Evolutionary conservation across 129 eudicot species (phyloP).

Genomic region (Pulicaria dysenterica): DNA sequence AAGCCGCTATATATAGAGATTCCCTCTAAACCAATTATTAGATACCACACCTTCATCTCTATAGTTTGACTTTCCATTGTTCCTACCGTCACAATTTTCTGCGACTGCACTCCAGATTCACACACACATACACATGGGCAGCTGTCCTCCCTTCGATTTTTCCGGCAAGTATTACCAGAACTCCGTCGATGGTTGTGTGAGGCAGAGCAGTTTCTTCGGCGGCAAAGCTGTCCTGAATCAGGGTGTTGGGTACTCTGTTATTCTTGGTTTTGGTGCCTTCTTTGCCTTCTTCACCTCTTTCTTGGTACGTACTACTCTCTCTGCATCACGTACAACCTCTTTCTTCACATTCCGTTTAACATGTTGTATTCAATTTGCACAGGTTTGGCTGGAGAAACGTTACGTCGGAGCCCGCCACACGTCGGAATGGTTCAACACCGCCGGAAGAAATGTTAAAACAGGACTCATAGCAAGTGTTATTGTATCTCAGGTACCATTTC

Average conservation of each 20-base stretch:
- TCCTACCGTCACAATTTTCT: conserved; percentile 27
- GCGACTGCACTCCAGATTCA: background rate
- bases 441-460: conserved; percentile 95
- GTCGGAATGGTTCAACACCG: conserved; percentile 99
- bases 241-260: conserved; percentile 89
- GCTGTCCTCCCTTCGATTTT: conserved; percentile 79
- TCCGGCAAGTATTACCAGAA: conserved; percentile 67
- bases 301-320: conserved; percentile 47
- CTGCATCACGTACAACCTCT: background rate
- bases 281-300: conserved; percentile 95
- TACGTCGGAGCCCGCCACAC: conserved; percentile 93
- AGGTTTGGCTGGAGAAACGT: conserved; percentile 99
- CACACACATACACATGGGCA: conserved; percentile 29
- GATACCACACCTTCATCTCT: conserved; percentile 17
- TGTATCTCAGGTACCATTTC: conserved; percentile 86
- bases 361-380: background rate
- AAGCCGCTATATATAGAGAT: conserved; percentile 23
- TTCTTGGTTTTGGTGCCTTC: conserved; percentile 97
- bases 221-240: conserved; percentile 92
- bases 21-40: conserved; percentile 13
- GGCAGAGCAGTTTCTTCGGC: conserved; percentile 83
- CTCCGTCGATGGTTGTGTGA: conserved; percentile 50
- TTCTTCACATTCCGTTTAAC: background rate
- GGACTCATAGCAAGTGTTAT: conserved; percentile 99
- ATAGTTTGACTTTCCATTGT: conserved; percentile 31